Base-by-base conservation (phyloP, 139 green algal species). In the Tetradesmus lagerheimii region DNA sequence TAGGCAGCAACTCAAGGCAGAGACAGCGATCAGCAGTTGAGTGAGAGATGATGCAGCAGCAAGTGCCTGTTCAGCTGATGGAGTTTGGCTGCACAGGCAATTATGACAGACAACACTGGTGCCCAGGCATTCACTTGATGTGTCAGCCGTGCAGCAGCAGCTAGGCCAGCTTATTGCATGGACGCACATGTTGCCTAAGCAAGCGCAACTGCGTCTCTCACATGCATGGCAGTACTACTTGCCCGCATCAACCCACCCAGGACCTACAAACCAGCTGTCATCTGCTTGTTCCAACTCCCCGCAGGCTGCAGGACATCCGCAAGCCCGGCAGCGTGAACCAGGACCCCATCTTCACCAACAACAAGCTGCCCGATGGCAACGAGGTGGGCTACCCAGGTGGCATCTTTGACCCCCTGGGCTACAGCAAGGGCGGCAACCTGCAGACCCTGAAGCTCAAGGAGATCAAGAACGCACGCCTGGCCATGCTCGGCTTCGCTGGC, bases 391-490 rank as follows among this genome's bases (percentile, higher is more conserved):
- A 97, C 93, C 94, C 94, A 38, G 96, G 95, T 50, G 94, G 94
- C 87, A 89, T 93, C 85, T 97, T 97, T 89, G 95, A 98, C 92
- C 96, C 95, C 77, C 92, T 98, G 37, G 93, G 93, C 88, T 95
- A 95, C 76, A 89, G 90, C 93, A 97, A 96, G 93, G 93, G 94
- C 57, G 93, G 94, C 62, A 90, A 96, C 91, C 57, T 97, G 35
- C 90, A 91, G 66, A 91, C 29, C 23, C 91, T 97, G 89, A 95
- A 97, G 93, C 57, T 93, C 37, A 98, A 97, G 96, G 96, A 98
- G 96, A 94, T 98, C 79, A 98, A 98, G 94, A 97, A 98, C 90
- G 96, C 94, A 38, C 93, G 96, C 82, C 92, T 97, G 38, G 95
- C 94, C 67, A 96, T 96, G 94, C 87, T 96, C 4, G 94, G 90